Evolutionary conservation across 2,329 filamentous ascomycete species (phyloP).

Genomic region (Claviceps lovelessii): DNA sequence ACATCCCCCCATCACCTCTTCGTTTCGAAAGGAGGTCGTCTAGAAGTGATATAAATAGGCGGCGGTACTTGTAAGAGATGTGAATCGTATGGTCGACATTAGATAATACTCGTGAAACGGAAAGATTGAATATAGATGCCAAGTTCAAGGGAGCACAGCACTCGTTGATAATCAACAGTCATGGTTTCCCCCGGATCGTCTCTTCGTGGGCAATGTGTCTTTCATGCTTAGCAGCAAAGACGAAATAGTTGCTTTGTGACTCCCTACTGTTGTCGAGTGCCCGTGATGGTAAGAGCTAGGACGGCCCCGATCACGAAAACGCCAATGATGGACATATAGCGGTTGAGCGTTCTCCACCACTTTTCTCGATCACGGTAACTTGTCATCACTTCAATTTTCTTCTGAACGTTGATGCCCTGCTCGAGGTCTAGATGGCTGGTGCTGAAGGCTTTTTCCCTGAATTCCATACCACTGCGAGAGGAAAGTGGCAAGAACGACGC

Average conservation of each 20-base stretch:
- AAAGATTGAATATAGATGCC: not conserved
- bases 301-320: conserved; percentile 39
- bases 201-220: not conserved
- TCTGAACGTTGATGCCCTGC: conserved; percentile 20
- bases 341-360: conserved; percentile 48
- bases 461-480: conserved; percentile 35
- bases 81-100: not conserved
- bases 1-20: not conserved
- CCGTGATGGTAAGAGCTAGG: conserved; percentile 36
- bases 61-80: not conserved
- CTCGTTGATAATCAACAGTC: not conserved
- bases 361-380: conserved; percentile 36
- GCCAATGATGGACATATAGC: conserved; percentile 42
- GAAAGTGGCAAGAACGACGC: conserved; percentile 63
- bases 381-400: conserved; percentile 26
- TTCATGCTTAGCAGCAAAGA: not conserved
- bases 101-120: not conserved
- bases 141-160: not conserved
- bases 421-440: conserved; percentile 25
- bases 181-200: not conserved
- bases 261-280: conserved; percentile 37
- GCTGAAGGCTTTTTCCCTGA: conserved; percentile 33
- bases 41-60: not conserved
- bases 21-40: not conserved
- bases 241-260: conserved; percentile 2